Evolutionary conservation across 768 basidiomycete species (phyloP), one percentile per base, ranked within the genome.

Genomic region (Kwoniella bestiolae): DNA sequence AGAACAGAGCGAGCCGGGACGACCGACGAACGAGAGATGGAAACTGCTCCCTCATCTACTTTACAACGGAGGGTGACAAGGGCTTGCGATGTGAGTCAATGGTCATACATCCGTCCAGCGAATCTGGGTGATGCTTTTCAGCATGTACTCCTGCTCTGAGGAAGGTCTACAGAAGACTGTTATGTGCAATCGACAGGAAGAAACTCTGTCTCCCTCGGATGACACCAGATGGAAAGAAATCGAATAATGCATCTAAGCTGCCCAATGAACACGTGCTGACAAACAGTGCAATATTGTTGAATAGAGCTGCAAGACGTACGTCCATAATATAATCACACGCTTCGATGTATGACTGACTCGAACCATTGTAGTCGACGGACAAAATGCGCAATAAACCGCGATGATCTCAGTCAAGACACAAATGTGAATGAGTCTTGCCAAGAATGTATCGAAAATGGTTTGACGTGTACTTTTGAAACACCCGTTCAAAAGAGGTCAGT

Each of bases 271-370:
- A 14, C 12, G 18, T 18, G 38, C 38, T 41, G 38, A 41, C 38
- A 14, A n/a, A n/a, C n/a, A n/a, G n/a, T 16, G 38, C 18, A 18
- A 3, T 8, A 41, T 41, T 41, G 38, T 18, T 41, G 38, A 18
- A 41, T 31, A 63, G 61, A 50, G 56, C 29, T 63, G 61, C 26
- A 63, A 63, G 32, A 63, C 38, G 61, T 63, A 56, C 32, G 61
- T 23, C 28, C 16, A 6, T 49, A 11, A 44, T 45, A 21, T 44
- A 25, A 4, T 16, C 16, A 26, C 52, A 41, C 11, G 31, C 23
- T 50, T 21, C 26, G 2, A 14, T 23, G 5, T 6, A 53, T 16
- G 31, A 32, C 49, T 62, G 52, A 23, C 14, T n/a, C 21, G 38
- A 41, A 6, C 8, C 14, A 25, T 18, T 32, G 50, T 52, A 62